Evolutionary conservation across 2,329 filamentous ascomycete genomes (phyloP), one percentile per base, ranked within the genome.

Genomic region (Alternaria brassicicola): DNA sequence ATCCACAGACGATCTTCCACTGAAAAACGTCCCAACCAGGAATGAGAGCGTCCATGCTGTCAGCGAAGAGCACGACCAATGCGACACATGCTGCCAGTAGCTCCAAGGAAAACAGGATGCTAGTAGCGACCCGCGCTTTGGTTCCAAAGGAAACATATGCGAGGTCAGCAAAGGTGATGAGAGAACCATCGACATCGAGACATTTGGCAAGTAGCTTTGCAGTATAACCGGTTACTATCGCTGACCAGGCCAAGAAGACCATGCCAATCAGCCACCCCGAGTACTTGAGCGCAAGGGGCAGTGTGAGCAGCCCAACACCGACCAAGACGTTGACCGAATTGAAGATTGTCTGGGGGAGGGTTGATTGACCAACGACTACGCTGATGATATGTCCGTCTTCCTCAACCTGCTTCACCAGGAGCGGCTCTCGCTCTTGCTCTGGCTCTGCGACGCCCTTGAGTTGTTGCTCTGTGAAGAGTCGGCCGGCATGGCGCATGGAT

Each of bases 281-380:
- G 76, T 96, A 93, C 70, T 89, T 92, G 70, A 98, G 82, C 6
- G 91, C 94, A 72, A 98, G 84, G 6, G 94, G 95, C 52, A 99
- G 81, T 76, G 92, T 96, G 49, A 99, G 83, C 28, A 99, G 81
- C 1, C 94, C 94, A 28, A 99, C 89, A 15, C 93, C 93, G 61
- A 97, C 94, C 58, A 97, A 81, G 49, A 96, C 92, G 66, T 97
- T 97, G 74, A 94, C 94, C 3, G 92, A 96, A 78, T 99, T 99
- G 83, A 98, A 96, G 62, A 97, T 86, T 6, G 94, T 98, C 80
- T 98, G 94, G 0, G 93, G 93, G 15, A 98, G 83, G 1, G 94
- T 99, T n/a, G 92, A 96, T 79, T 96, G 93, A 36, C 94, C 94
- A 61, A 96, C 90, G 2, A 97, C 88, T 2, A 94, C 86, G 67